Base-by-base conservation (phyloP, 169 alveolate genomes). In the Cryptosporidium xiaoi region DNA sequence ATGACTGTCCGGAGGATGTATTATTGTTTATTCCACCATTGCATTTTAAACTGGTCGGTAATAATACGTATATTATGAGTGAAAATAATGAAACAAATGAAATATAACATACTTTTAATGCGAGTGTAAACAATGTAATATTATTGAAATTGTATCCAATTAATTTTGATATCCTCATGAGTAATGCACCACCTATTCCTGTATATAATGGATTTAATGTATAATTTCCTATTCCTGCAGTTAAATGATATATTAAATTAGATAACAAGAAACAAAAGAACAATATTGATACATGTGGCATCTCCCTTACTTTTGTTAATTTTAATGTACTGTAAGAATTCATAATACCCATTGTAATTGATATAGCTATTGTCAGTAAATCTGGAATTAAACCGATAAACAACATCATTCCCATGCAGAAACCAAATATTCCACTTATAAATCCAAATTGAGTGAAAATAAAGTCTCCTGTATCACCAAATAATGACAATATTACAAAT, bases 391-490 rank as follows among this genome's bases (percentile, higher is more conserved):
- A 40, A 24, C 77, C 85, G 12, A 68, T 60, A 58, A 77, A 77
- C 20, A 77, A 12, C 62, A 77, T 55, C 60, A 77, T 58, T 40
- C 85, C 85, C 20, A 77, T 56, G 15, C 60, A 4, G 44, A 77
- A 77, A 15, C 85, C 85, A 56, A 77, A 77, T 2, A 77, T 27
- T 0, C 85, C 85, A 77, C 85, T 77, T 31, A 77, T 56, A 58
- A 51, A 56, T 8, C 71, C 85, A 77, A 77, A 77, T 58, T 77
- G 85, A 18, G 85, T 69, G 62, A 77, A 77, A 48, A 77, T 77
- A 16, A 77, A 77, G 36, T 77, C 85, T 3, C 71, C 71, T 24
- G 85, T 77, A 77, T 77, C 85, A 31, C 85, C 85, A 34, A 77
- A 77, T 27, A 77, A 46, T 77, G 85, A 56, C 33, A 77, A 34